These are phyloP conservation scores for Aspergillus awamori DNA, from an alignment of 2,329 filamentous ascomycete species.

Conservation along the genomic window DNA sequence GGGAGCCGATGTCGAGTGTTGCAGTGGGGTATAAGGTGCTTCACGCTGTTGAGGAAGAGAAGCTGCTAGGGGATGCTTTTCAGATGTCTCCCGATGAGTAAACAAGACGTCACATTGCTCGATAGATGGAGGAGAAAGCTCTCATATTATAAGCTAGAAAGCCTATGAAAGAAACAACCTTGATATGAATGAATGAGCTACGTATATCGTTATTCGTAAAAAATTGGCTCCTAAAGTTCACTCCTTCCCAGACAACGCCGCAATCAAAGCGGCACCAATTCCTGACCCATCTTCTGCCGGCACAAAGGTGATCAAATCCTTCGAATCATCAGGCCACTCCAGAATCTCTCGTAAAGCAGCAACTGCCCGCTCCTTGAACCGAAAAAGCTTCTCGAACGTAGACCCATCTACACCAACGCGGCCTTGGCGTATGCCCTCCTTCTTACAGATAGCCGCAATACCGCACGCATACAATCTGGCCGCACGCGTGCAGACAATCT, in stretches of 20 bases:
- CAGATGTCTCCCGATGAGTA: no score
- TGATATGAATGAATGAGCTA: no score
- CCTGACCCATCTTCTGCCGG: constrained; percentile 89
- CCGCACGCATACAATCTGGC: constrained; percentile 91
- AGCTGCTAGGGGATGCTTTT: no score
- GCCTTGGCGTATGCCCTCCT: constrained; percentile 80
- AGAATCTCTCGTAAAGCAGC: constrained; percentile 12
- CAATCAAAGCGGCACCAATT: constrained; percentile 88
- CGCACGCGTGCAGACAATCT: constrained; percentile 88
- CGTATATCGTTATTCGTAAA: background rate
- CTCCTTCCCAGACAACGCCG: constrained; percentile 54
- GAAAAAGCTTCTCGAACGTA: constrained; percentile 72
- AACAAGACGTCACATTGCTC: no score
- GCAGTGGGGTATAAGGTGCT: no score
- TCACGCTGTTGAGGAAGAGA: no score
- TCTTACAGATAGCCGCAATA: constrained; percentile 93
- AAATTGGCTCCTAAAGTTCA: background rate
- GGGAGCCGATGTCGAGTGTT: no score
- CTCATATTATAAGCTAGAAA: no score
- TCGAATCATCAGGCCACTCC: constrained; percentile 77
- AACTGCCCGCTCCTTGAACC: constrained; percentile 6
- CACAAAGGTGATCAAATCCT: constrained; percentile 79
- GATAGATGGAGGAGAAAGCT: no score
- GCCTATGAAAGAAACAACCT: no score
- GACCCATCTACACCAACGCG: constrained; percentile 95